Evolutionary conservation across 2,329 filamentous ascomycete species (phyloP).

Genomic region (Orbilia brochopaga): DNA sequence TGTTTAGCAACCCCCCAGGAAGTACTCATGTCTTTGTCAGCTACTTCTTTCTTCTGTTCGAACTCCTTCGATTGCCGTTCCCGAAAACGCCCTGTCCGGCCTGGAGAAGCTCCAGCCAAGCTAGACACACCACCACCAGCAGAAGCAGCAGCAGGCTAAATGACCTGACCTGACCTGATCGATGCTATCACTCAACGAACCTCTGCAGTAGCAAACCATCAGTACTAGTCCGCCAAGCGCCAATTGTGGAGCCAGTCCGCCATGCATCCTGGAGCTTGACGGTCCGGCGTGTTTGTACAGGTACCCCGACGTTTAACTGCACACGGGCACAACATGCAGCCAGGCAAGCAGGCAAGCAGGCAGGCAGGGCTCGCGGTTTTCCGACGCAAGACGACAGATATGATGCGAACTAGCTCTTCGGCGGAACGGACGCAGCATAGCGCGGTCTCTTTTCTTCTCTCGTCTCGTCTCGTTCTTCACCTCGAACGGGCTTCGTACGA

Average conservation of each 20-base stretch:
- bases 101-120: slow-evolving; percentile 9
- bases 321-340: too few species aligned
- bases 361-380: too few species aligned
- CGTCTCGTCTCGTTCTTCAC: too few species aligned
- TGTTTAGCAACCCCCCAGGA: slow-evolving; percentile 45
- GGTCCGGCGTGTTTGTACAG: slow-evolving; percentile 8
- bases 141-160: slow-evolving; percentile 26
- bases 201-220: slow-evolving; percentile 9
- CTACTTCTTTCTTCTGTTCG: slow-evolving; percentile 43
- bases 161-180: slow-evolving; percentile 43
- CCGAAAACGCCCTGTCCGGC: slow-evolving; percentile 25
- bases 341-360: too few species aligned
- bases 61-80: slow-evolving; percentile 50
- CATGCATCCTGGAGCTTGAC: neutral
- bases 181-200: slow-evolving; percentile 47
- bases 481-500: slow-evolving; percentile 33
- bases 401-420: too few species aligned
- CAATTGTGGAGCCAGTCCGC: slow-evolving; percentile 28
- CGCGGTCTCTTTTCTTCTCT: too few species aligned
- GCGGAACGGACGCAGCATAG: too few species aligned
- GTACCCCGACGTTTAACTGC: slow-evolving; percentile 44
- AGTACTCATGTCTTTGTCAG: slow-evolving; percentile 36
- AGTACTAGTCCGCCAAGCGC: slow-evolving; percentile 12
- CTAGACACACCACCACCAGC: too few species aligned
- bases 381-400: too few species aligned